A percentile compares a stretch with the other conserved stretches of the same genome.
Conservation (phyloP, 164 flowering plant species). For the Amborella trichopoda region DNA sequence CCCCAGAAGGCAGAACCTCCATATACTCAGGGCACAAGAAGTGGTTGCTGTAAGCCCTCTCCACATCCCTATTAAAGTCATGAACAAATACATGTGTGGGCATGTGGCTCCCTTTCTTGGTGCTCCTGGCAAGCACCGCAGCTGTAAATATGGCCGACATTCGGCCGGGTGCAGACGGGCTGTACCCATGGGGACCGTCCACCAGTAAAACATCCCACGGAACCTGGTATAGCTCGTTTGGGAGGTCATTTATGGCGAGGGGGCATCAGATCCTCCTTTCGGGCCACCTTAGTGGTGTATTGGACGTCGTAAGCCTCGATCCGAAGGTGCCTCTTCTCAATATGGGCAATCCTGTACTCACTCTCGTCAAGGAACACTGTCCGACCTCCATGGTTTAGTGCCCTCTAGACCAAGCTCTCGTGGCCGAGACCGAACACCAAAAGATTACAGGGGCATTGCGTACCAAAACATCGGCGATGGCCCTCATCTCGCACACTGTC, state of each 20-base stretch:
- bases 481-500: slow-evolving; percentile 40
- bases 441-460: slow-evolving; percentile 49
- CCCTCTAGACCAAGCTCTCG: slow-evolving; percentile 73
- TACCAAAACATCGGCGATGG: slow-evolving; percentile 36
- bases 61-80: slow-evolving; percentile 53
- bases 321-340: slow-evolving; percentile 42
- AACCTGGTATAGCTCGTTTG: slow-evolving; percentile 78
- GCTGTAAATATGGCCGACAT: slow-evolving; percentile 85
- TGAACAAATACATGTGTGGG: slow-evolving; percentile 82
- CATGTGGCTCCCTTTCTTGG: slow-evolving; percentile 29
- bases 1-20: too few species aligned
- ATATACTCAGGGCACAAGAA: slow-evolving; percentile 70
- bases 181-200: slow-evolving; percentile 84
- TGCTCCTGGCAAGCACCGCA: slow-evolving; percentile 81
- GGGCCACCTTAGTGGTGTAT: slow-evolving; percentile 63
- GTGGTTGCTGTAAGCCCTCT: slow-evolving; percentile 50
- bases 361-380: slow-evolving; percentile 77
- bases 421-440: slow-evolving; percentile 79
- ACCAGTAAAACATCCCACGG: slow-evolving; percentile 84
- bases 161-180: slow-evolving; percentile 67
- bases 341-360: slow-evolving; percentile 31
- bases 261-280: slow-evolving; percentile 54
- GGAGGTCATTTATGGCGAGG: slow-evolving; percentile 74
- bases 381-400: slow-evolving; percentile 58
- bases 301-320: slow-evolving; percentile 83